These are phyloP conservation scores for Geotrichum reessii DNA, from an alignment of 1,139 yeast genomes.

Conservation along the genomic window DNA sequence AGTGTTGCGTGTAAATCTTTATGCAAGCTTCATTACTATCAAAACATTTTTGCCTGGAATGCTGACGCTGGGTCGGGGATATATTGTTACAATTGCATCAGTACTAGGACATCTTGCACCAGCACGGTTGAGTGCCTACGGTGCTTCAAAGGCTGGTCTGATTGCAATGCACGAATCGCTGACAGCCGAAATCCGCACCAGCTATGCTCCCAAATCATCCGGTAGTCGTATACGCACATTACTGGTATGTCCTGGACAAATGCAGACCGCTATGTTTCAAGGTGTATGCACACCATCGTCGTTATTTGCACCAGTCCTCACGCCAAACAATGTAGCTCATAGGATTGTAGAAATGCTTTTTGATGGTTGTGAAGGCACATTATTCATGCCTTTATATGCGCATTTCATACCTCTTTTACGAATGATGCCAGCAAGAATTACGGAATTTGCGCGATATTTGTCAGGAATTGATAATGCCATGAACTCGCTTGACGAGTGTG, in stretches of 20 bases:
- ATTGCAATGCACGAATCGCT: conserved; percentile 80
- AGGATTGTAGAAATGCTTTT: conserved; percentile 52
- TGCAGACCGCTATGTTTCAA: conserved; percentile 64
- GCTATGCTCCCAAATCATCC: not conserved
- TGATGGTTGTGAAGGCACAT: conserved; percentile 60
- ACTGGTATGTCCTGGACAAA: conserved; percentile 81
- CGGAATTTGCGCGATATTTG: conserved; percentile 46
- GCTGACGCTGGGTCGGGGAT: conserved; percentile 60
- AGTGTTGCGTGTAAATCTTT: conserved; percentile 58
- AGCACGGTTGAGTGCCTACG: conserved; percentile 72
- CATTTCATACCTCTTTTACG: conserved; percentile 65
- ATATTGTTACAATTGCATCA: conserved; percentile 73
- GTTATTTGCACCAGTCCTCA: conserved; percentile 74
- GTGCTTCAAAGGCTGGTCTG: conserved; percentile 84
- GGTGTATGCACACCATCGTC: conserved; percentile 67
- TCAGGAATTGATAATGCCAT: conserved; percentile 56
- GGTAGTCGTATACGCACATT: conserved; percentile 59
- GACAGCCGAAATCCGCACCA: conserved; percentile 55
- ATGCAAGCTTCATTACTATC: conserved; percentile 64
- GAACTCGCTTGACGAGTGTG: not conserved
- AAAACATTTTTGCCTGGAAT: conserved; percentile 69
- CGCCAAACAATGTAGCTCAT: conserved; percentile 58
- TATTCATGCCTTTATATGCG: conserved; percentile 71
- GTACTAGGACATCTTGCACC: conserved; percentile 83
- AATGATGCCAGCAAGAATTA: conserved; percentile 67